A percentile compares a stretch with the other conserved stretches of the same genome.
These are phyloP conservation scores for Pythium aquatile DNA, from an alignment of 352 stramenopile genomes.

Conservation along the genomic window DNA sequence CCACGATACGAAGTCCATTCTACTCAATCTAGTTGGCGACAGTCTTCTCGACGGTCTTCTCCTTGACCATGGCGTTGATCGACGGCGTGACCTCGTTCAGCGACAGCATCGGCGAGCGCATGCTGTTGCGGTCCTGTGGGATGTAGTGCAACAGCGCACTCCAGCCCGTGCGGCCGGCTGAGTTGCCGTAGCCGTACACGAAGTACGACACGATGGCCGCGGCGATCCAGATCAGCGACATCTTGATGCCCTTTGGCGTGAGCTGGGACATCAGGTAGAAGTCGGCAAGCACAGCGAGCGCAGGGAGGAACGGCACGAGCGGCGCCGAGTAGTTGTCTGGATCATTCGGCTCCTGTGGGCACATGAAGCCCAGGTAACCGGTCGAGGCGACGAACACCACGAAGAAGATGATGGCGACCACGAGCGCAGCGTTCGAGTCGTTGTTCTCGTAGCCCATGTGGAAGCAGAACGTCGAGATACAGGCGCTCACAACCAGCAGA, in stretches of 20 bases:
- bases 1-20: not conserved
- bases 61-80: slow-evolving; percentile 33
- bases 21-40: not conserved
- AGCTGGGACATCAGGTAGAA: slow-evolving; percentile 72
- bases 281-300: slow-evolving; percentile 55
- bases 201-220: slow-evolving; percentile 69
- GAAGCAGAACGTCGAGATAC: slow-evolving; percentile 58
- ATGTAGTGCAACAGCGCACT: slow-evolving; percentile 47
- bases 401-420: slow-evolving; percentile 48
- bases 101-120: slow-evolving; percentile 50
- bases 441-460: slow-evolving; percentile 66
- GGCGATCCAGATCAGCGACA: slow-evolving; percentile 48
- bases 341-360: slow-evolving; percentile 45
- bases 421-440: slow-evolving; percentile 31
- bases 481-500: slow-evolving; percentile 32
- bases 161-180: slow-evolving; percentile 58
- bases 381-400: slow-evolving; percentile 34
- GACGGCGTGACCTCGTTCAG: slow-evolving; percentile 42
- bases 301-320: slow-evolving; percentile 61
- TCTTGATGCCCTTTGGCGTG: slow-evolving; percentile 40
- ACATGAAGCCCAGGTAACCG: slow-evolving; percentile 50
- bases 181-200: slow-evolving; percentile 66
- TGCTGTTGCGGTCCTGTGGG: slow-evolving; percentile 29
- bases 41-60: slow-evolving; percentile 22
- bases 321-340: slow-evolving; percentile 51